phyloP scores from a whole-genome alignment of 2,329 filamentous ascomycete species.

The Cephalotrichum gorgonifer region DNA sequence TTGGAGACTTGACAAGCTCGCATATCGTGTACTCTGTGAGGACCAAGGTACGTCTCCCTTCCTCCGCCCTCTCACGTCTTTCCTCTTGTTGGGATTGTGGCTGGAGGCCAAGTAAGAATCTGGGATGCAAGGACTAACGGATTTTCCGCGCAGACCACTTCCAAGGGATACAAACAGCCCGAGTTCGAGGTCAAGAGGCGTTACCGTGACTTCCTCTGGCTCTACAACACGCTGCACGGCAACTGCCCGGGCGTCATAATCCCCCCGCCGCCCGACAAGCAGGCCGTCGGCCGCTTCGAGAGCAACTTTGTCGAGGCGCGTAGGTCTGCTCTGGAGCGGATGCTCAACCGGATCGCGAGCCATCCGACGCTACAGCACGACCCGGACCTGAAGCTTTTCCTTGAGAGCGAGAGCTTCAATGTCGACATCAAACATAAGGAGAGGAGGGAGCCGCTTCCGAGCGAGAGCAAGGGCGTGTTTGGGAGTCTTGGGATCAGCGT shows the following conservation, averaged over 20 bases:
- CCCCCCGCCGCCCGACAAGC: conserved; percentile 93
- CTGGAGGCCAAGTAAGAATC: neutral
- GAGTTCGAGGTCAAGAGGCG: conserved; percentile 90
- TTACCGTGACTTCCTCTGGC: conserved; percentile 95
- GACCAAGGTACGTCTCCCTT: conserved; percentile 60
- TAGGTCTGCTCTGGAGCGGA: conserved; percentile 84
- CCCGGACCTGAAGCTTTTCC: conserved; percentile 85
- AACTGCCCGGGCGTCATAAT: conserved; percentile 95
- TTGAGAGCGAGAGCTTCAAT: conserved; percentile 94
- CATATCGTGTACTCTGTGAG: conserved; percentile 96
- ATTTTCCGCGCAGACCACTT: conserved; percentile 58
- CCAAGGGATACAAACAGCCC: conserved; percentile 85
- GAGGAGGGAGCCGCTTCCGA: conserved; percentile 72
- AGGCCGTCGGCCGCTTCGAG: conserved; percentile 92
- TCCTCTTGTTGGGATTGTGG: neutral
- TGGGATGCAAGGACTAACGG: neutral
- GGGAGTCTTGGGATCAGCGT: conserved; percentile 73
- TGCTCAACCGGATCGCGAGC: conserved; percentile 90
- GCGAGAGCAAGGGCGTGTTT: conserved; percentile 88
- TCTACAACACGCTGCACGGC: conserved; percentile 87
- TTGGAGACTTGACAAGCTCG: conserved; percentile 90
- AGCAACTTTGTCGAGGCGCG: conserved; percentile 92
- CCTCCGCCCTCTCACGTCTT: too few species aligned
- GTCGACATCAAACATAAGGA: conserved; percentile 98
- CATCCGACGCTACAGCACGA: conserved; percentile 91